Evolutionary conservation across 306 rosid species (phyloP), one percentile per base, ranked within the genome.

Genomic region (Vigna reflexopilosa): DNA sequence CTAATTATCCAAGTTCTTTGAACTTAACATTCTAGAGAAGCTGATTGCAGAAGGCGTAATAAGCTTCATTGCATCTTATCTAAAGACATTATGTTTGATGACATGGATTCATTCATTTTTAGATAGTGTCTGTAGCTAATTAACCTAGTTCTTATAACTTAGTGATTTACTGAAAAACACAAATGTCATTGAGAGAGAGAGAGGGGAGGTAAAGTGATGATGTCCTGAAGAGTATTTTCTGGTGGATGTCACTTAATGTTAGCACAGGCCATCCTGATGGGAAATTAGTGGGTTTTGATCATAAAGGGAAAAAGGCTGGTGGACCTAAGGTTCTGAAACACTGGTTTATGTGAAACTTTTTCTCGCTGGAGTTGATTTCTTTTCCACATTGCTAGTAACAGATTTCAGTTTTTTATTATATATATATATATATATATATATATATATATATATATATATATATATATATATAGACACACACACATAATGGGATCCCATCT

Each of bases 231-330:
- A 10, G 15, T 38, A 70, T 76, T 59, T 50, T 70, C 7, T 26
- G 13, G 22, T 51, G 54, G 70, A 56, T 50, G 38, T 26, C 58
- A 63, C 58, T 52, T 55, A 72, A 64, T 71, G 38, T 49, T 24
- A 62, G 58, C 64, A 28, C 62, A 14, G 56, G 55, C 54, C 73
- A 62, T 40, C 81, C 42, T 68, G 67, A 67, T 57, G 10, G 26
- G 57, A 44, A 74, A 48, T 68, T 63, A 59, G 59, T 49, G 52
- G 15, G 48, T 70, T 51, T 68, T 68, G 42, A 54, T 51, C 3
- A 26, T 26, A 26, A 67, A 36, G 34, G 64, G 48, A 58, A 16
- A 2, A 75, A n/a, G 51, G 19, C 30, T 36, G 54, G 72, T 75
- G 58, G 56, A 24, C 36, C 48, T 67, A 54, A 38, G 32, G 61